Percentiles rank a stretch among this genome's conserved stretches.
These are phyloP conservation scores for Przewalskia tangutica DNA, from an alignment of 257 asterid genomes.

Conservation along the genomic window DNA sequence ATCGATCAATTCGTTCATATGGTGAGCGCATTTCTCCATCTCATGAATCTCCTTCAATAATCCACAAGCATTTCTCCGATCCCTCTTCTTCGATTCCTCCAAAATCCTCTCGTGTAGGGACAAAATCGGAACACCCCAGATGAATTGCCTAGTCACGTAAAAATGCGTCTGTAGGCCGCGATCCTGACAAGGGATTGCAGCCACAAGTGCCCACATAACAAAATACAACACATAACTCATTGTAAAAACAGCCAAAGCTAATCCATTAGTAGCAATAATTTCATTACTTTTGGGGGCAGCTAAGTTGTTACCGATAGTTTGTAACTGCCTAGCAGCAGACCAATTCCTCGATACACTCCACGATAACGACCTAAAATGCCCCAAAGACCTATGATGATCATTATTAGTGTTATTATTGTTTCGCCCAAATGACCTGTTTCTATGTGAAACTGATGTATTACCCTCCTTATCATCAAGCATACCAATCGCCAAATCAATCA, in stretches of 20 bases:
- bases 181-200: constrained; percentile 96
- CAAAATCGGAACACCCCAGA: constrained; percentile 54
- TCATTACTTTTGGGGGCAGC: constrained; percentile 55
- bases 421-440: constrained; percentile 82
- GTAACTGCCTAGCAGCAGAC: constrained; percentile 89
- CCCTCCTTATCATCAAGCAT: constrained; percentile 79
- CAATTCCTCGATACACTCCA: constrained; percentile 93
- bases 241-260: constrained; percentile 56
- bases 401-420: constrained; percentile 13
- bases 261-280: constrained; percentile 47
- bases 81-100: constrained; percentile 74
- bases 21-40: constrained; percentile 49
- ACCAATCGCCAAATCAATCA: constrained; percentile 58
- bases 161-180: constrained; percentile 83
- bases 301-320: constrained; percentile 66
- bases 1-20: constrained; percentile 54
- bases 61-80: constrained; percentile 62
- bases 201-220: constrained; percentile 90
- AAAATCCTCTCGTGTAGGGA: constrained; percentile 73
- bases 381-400: constrained; percentile 34
- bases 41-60: constrained; percentile 77
- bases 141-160: constrained; percentile 34
- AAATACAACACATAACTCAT: constrained; percentile 75
- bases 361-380: constrained; percentile 67
- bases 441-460: constrained; percentile 31